Base-by-base conservation (phyloP, 805 yeast species). In the Candida orba region DNA sequence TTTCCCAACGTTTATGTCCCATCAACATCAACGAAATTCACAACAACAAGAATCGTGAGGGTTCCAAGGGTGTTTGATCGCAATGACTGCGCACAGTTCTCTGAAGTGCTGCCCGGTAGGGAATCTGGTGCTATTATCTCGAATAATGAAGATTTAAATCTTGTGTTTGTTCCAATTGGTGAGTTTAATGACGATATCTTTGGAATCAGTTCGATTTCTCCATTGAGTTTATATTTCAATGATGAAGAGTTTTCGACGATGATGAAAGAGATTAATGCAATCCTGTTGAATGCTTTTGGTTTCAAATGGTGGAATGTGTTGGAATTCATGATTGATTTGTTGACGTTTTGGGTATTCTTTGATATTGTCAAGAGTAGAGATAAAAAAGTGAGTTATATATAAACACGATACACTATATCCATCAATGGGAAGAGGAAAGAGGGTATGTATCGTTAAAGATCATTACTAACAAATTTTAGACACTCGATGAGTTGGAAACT, bases 61-160 rank as follows among this genome's bases (percentile, higher is more conserved):
- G 67, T 83, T 3, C 88, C 91, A 4, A 59, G 89, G 47, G 45
- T 66, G 2, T 76, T 70, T 27, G 29, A 27, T 44, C 63, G 64
- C 15, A 51, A 56, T 1, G 57, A 53, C 9, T 64, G 69, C 3
- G 88, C 89, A 2, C 75, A 69, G 49, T 83, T 82, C 56, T 78
- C 84, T 8, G 57, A 58, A 1, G 57, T 47, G 8, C 49, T 71
- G 0, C 89, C 89, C 0, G 90, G 90, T 0, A 48, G 37, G 2
- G 89, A 83, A 52, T 76, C 80, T 3, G 87, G 81, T 3, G 85
- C 85, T 0, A 57, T 76, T n/a, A 23, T 12, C 8, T 12, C 12
- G 1, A 25, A 12, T 25, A 8, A 25, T 8, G 27, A 40, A 2
- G 56, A 51, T 4, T 50, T 46, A n/a, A 51, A 45, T 10, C 37